Evolutionary conservation across 306 rosid genomes (phyloP).

Genomic region (Herpetospermum pedunculosum): DNA sequence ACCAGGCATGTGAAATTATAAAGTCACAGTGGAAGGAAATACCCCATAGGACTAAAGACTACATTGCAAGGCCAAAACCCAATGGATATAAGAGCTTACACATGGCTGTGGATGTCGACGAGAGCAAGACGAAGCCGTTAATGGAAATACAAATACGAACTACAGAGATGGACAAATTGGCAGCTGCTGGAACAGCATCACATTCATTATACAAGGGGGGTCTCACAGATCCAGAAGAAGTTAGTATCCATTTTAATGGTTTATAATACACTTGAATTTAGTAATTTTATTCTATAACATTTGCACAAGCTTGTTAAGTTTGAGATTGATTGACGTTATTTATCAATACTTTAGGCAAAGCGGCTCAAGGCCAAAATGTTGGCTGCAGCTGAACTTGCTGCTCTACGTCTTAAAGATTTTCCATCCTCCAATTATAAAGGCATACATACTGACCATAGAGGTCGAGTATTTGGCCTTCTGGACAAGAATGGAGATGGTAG

Average conservation of each 20-base stretch:
- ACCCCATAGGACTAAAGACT: slow-evolving; percentile 68
- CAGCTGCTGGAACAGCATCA: slow-evolving; percentile 79
- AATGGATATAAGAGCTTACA: slow-evolving; percentile 87
- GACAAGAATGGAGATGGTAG: slow-evolving; percentile 92
- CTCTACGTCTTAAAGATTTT: slow-evolving; percentile 69
- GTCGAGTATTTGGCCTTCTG: slow-evolving; percentile 69
- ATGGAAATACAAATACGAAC: slow-evolving; percentile 93
- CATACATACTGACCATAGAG: slow-evolving; percentile 35
- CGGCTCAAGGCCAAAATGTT: slow-evolving; percentile 73
- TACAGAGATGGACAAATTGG: slow-evolving; percentile 65
- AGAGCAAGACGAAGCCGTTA: slow-evolving; percentile 39
- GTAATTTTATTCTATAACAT: not conserved
- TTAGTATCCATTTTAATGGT: slow-evolving; percentile 17
- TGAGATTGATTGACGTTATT: not conserved
- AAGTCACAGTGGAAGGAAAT: slow-evolving; percentile 71
- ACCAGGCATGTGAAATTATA: slow-evolving; percentile 44
- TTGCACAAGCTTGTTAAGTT: not conserved
- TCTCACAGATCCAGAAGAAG: slow-evolving; percentile 81
- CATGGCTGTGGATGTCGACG: slow-evolving; percentile 77
- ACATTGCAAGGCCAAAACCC: slow-evolving; percentile 65
- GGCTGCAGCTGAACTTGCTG: slow-evolving; percentile 96
- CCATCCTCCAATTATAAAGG: slow-evolving; percentile 41
- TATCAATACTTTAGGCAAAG: slow-evolving; percentile 51
- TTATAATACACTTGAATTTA: not conserved
- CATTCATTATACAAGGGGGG: slow-evolving; percentile 90